Evolutionary conservation across 768 basidiomycete species (phyloP).

Genomic region (Lentinula detonsa): DNA sequence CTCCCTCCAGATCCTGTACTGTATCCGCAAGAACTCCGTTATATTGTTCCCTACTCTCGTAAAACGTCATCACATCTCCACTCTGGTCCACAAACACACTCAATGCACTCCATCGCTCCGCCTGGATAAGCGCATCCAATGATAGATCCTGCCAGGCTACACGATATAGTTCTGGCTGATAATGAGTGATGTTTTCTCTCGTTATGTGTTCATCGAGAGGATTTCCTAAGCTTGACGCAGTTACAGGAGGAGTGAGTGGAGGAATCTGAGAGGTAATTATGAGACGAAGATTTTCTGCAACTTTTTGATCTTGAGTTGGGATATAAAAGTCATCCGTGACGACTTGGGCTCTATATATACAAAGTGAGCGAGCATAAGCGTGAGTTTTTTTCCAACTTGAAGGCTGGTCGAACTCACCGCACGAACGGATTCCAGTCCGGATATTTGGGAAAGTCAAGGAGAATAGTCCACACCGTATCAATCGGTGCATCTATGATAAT

Average conservation of each 20-base stretch:
- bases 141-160: constrained; percentile 22
- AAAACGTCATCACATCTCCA: constrained; percentile 19
- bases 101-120: constrained; percentile 23
- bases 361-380: not conserved
- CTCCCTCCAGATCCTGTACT: constrained; percentile 3
- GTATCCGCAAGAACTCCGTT: constrained; percentile 3
- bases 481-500: constrained; percentile 43
- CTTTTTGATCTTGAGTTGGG: constrained; percentile 18
- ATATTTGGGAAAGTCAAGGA: constrained; percentile 48
- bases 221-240: constrained; percentile 19
- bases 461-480: constrained; percentile 39
- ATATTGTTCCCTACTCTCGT: constrained; percentile 24
- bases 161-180: constrained; percentile 17
- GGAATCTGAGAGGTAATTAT: constrained; percentile 25
- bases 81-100: constrained; percentile 12
- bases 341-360: constrained; percentile 15
- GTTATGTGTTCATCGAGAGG: constrained; percentile 19
- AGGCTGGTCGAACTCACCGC: constrained; percentile 11
- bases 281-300: constrained; percentile 16
- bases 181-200: constrained; percentile 24
- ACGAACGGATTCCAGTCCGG: constrained; percentile 41
- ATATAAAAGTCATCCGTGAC: constrained; percentile 18
- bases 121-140: constrained; percentile 18
- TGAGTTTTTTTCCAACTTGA: not conserved
- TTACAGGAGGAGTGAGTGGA: constrained; percentile 22